These are phyloP conservation scores for Biscogniauxia mediterranea DNA, from an alignment of 2,329 filamentous ascomycete genomes.

Conservation along the genomic window DNA sequence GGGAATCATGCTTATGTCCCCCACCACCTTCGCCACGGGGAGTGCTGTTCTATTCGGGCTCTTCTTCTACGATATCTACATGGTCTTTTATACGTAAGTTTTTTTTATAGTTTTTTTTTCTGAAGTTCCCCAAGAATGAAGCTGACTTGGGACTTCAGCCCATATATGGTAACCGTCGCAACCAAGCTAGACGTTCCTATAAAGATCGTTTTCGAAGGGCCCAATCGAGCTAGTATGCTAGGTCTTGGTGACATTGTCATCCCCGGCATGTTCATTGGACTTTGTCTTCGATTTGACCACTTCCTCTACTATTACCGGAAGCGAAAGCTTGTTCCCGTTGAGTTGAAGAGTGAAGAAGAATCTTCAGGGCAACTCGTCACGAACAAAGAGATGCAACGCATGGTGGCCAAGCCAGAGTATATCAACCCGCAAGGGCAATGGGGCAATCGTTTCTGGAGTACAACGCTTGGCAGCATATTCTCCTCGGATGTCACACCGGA, in stretches of 20 bases:
- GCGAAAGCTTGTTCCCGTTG: slow-evolving; percentile 47
- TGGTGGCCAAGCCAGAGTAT: slow-evolving; percentile 52
- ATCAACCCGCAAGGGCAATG: slow-evolving; percentile 67
- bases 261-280: slow-evolving; percentile 83
- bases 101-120: slow-evolving; percentile 32
- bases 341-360: slow-evolving; percentile 32
- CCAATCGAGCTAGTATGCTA: slow-evolving; percentile 74
- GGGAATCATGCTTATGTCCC: slow-evolving; percentile 79
- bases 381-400: slow-evolving; percentile 40
- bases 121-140: background rate
- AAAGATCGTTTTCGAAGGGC: slow-evolving; percentile 75
- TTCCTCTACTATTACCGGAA: slow-evolving; percentile 77
- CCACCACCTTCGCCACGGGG: slow-evolving; percentile 82
- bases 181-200: slow-evolving; percentile 88
- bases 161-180: slow-evolving; percentile 84
- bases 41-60: slow-evolving; percentile 73
- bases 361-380: slow-evolving; percentile 35
- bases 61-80: slow-evolving; percentile 94
- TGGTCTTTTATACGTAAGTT: slow-evolving; percentile 78
- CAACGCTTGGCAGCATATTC: slow-evolving; percentile 26
- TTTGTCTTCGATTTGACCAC: slow-evolving; percentile 88
- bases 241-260: slow-evolving; percentile 93
- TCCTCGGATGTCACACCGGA: slow-evolving; percentile 34
- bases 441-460: slow-evolving; percentile 82
- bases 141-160: slow-evolving; percentile 44